Evolutionary conservation across 2,329 filamentous ascomycete species (phyloP).

Genomic region (Scedosporium apiospermum): DNA sequence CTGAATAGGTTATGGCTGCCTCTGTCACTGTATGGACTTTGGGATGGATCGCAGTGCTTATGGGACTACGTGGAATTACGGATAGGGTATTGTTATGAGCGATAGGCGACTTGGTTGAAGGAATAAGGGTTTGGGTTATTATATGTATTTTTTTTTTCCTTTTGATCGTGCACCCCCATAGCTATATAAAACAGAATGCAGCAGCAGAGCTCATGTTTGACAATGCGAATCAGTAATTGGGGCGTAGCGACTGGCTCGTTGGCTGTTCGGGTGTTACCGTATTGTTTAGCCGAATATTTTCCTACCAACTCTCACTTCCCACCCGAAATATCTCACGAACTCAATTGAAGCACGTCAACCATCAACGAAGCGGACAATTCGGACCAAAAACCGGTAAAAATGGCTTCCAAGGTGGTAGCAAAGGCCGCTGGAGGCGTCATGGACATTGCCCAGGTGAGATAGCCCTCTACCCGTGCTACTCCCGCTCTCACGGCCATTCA

Average conservation of each 20-base stretch:
- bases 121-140: neutral
- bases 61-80: neutral
- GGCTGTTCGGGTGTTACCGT: neutral
- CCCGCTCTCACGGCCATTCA: neutral
- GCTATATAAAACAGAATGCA: neutral
- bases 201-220: neutral
- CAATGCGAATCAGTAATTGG: neutral
- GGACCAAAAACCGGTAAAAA: slow-evolving; percentile 25
- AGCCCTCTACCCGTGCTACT: neutral
- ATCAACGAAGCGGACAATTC: neutral
- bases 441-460: slow-evolving; percentile 48
- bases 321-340: neutral
- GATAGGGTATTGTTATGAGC: neutral
- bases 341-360: neutral
- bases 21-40: neutral
- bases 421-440: slow-evolving; percentile 46
- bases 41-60: neutral
- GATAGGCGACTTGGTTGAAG: neutral
- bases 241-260: neutral
- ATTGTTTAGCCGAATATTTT: neutral
- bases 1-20: slow-evolving; percentile 6
- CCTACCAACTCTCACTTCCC: neutral
- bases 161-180: neutral
- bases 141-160: neutral
- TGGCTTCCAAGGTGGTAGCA: slow-evolving; percentile 52